Evolutionary conservation across 768 basidiomycete genomes (phyloP), one percentile per base, ranked within the genome.

Genomic region (Paxillus ammoniavirescens): DNA sequence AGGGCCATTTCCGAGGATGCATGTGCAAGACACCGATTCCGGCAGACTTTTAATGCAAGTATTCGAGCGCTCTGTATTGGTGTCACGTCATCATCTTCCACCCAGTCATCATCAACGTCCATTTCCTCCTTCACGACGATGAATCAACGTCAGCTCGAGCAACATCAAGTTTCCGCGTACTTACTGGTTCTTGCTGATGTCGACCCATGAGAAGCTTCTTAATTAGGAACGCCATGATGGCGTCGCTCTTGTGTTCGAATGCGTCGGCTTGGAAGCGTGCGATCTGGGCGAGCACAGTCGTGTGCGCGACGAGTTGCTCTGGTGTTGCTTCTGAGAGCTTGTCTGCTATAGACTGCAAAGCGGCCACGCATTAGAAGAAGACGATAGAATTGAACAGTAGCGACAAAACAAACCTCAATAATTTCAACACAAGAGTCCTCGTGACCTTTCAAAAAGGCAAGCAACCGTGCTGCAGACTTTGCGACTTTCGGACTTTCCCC

Each of bases 391-490:
- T 2, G 8, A 36, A 9, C 10, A 23, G 15, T 1, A 28, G 41
- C 10, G n/a, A 54, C 26, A 23, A 43, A 1, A 67, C 77, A 47
- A 58, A 93, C 94, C 59, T 89, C 82, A 30, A 93, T 75, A 9
- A 91, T 73, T 9, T 80, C 71, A 1, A 67, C 64, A 57, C 86
- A 84, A 1, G 75, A 57, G 2, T 79, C 73, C 7, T 77, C 76
- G 13, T 79, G 74, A 42, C 82, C 76, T 60, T 80, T 82, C 37
- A 77, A 77, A 49, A 78, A 79, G 1, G 86, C 81, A 18, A 96
- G 64, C 33, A 90, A 75, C 18, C 93, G 81, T 2, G 90, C 83
- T 1, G 93, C 89, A 67, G 91, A 95, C 67, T 98, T 98, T 17
- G 92, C 89, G 56, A 87, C 83, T 18, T 81, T 78, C 23, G 76